Evolutionary conservation across 305 asterid species (phyloP).

Genomic region (Fraxinus nigra): DNA sequence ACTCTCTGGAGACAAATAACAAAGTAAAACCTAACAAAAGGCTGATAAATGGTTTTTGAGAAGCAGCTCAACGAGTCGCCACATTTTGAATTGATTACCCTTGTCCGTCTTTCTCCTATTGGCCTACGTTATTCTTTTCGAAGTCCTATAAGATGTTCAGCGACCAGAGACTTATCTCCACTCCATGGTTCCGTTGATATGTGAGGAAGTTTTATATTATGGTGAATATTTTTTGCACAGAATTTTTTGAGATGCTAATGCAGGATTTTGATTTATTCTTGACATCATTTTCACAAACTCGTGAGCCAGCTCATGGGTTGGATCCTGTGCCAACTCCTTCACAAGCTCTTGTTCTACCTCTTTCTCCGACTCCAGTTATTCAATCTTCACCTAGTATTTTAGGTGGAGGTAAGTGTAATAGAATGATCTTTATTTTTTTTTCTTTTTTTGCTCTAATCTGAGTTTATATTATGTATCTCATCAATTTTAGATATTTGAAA

Average conservation of each 20-base stretch:
- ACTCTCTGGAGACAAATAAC: no score
- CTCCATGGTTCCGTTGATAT: no score
- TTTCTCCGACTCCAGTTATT: background rate
- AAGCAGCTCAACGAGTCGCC: no score
- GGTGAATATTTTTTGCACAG: background rate
- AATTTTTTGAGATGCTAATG: background rate
- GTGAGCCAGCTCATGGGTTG: background rate
- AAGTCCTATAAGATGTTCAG: no score
- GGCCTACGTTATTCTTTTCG: no score
- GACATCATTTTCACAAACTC: background rate
- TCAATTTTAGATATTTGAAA: background rate
- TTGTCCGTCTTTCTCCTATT: no score
- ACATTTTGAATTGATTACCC: no score
- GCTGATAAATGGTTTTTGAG: no score
- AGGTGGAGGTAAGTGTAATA: background rate
- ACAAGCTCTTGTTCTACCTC: background rate
- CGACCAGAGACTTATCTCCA: no score
- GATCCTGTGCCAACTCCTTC: background rate
- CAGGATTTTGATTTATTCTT: background rate
- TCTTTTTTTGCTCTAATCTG: background rate
- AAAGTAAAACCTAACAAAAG: no score
- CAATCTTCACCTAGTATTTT: background rate
- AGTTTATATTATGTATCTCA: background rate
- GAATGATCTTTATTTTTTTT: background rate
- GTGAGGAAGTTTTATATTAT: no score